These are phyloP conservation scores for Ulota crispa DNA, from an alignment of 225 moss, liverwort and hornwort species.

Conservation along the genomic window DNA sequence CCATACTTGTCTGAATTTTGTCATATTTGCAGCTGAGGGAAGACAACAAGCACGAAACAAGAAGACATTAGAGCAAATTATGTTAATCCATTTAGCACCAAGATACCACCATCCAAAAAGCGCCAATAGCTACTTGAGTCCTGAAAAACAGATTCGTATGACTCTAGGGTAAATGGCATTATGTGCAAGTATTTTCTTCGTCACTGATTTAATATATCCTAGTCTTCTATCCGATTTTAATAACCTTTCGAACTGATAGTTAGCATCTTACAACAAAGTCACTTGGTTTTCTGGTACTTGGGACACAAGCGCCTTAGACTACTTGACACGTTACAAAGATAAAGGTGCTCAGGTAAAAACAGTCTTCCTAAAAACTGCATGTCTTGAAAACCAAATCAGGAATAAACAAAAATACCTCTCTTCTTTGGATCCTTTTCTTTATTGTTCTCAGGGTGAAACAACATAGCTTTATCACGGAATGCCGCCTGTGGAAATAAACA, in stretches of 20 bases:
- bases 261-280: neutral
- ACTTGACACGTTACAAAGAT: neutral
- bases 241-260: neutral
- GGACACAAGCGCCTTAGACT: neutral
- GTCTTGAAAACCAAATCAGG: neutral
- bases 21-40: slow-evolving; percentile 47
- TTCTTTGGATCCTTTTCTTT: slow-evolving; percentile 54
- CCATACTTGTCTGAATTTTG: slow-evolving; percentile 81
- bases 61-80: neutral
- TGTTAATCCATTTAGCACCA: neutral
- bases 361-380: neutral
- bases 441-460: slow-evolving; percentile 87
- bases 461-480: slow-evolving; percentile 87
- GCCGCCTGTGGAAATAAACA: slow-evolving; percentile 60
- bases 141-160: neutral
- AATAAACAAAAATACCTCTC: slow-evolving; percentile 38
- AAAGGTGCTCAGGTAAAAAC: slow-evolving; percentile 5
- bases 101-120: neutral
- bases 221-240: neutral
- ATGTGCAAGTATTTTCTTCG: neutral
- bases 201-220: neutral
- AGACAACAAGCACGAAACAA: slow-evolving; percentile 20
- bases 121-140: neutral
- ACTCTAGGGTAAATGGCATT: neutral
- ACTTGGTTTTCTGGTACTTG: neutral